Base-by-base conservation (phyloP, 139 green algal genomes). In the Zygnema cylindricum region DNA sequence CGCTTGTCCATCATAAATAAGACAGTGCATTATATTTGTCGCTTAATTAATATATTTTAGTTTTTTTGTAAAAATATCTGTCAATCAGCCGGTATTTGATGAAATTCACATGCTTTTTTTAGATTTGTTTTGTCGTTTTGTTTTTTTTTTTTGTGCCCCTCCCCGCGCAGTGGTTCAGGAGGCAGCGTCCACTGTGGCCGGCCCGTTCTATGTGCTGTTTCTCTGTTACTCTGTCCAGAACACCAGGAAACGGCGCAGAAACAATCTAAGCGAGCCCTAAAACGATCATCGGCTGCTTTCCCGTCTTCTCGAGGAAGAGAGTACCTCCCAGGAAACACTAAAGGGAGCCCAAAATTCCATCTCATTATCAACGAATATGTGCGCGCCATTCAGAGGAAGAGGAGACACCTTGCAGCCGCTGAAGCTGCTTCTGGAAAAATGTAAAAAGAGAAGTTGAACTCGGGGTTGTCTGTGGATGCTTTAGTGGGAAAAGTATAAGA, bases 361-460 rank as follows among this genome's bases (percentile, higher is more conserved):
- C 77, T 85, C 39, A 77, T 85, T 41, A 85, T 85, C 16, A 85
- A 41, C 77, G 77, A 85, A 77, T 85, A 85, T 54, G 49, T 85
- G 33, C 33, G 35, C 33, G 49, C 49, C 16, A 85, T 85, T 54
- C 77, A 85, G 77, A 75, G 49, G 39, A 85, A 85, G 16, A 43
- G 77, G 36, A 49, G 16, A 16, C 36, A 25, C 21, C 71, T 79
- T 79, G 36, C 36, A 79, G 71, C 16, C 7, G 71, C 71, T n/a
- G 71, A 41, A 54, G 71, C 71, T 79, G 71, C 71, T 79, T 11
- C 3, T 3, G 71, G 11, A 63, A 16, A 63, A 63, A 16, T 7
- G 16, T 7, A 16, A 63, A 63, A 63, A 16, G 16, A 63, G 7
- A 63, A 63, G 49, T 16, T 7, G 49, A 63, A 63, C 7, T 7